These are phyloP conservation scores for Gossypium thurberi DNA, from an alignment of 345 rosid genomes.

Conservation along the genomic window DNA sequence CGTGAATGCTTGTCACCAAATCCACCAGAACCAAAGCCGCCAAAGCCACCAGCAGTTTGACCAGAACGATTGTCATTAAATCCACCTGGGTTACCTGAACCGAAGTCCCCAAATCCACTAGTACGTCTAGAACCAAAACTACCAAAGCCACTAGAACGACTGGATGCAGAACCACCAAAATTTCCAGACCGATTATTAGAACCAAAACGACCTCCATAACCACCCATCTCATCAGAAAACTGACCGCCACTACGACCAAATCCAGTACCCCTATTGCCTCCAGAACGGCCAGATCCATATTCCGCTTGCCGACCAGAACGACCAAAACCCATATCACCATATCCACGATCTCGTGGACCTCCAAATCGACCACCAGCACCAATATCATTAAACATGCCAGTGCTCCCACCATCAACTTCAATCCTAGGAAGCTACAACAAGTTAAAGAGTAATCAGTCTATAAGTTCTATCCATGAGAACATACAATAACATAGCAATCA, in stretches of 20 bases:
- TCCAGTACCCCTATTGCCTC: slow-evolving; percentile 11
- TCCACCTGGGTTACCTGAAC: slow-evolving; percentile 1
- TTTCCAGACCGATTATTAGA: slow-evolving; percentile 8
- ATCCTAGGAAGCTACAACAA: slow-evolving; percentile 11
- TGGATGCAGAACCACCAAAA: neutral
- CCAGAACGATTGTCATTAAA: neutral
- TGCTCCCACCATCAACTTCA: slow-evolving; percentile 6
- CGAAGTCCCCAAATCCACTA: neutral
- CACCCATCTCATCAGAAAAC: neutral
- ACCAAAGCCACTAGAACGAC: neutral
- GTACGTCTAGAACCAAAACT: neutral
- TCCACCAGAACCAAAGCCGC: neutral
- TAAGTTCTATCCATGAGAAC: neutral
- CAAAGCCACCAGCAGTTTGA: neutral
- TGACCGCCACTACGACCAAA: slow-evolving; percentile 9
- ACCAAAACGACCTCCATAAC: slow-evolving; percentile 9
- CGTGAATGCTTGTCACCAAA: slow-evolving; percentile 17
- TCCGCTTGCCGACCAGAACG: neutral
- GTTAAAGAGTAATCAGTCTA: neutral
- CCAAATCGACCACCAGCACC: slow-evolving; percentile 4
- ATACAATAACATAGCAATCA: neutral
- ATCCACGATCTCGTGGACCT: slow-evolving; percentile 7
- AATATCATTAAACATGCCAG: neutral
- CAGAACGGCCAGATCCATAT: neutral
- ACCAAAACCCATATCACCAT: slow-evolving; percentile 8